A percentile compares a stretch with the other conserved stretches of the same genome.
Evolutionary conservation across 805 yeast species (phyloP).

Genomic region (Candida maesae): DNA sequence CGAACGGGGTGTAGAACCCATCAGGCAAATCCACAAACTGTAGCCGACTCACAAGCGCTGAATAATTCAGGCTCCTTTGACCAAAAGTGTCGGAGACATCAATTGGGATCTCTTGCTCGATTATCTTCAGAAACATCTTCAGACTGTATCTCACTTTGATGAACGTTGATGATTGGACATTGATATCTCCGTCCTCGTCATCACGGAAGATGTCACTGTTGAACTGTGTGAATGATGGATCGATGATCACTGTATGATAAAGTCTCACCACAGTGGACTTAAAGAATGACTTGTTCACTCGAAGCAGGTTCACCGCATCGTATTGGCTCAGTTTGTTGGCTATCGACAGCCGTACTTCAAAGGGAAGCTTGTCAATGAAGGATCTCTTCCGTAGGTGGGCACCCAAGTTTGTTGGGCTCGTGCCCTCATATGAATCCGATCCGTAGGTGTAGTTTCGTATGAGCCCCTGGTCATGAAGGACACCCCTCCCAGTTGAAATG

Average conservation of each 20-base stretch:
- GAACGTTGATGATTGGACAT: slow-evolving; percentile 21
- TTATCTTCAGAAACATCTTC: slow-evolving; percentile 31
- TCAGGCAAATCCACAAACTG: slow-evolving; percentile 39
- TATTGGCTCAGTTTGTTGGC: slow-evolving; percentile 36
- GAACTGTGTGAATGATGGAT: slow-evolving; percentile 37
- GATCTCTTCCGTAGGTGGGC: neutral
- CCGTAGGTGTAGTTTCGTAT: slow-evolving; percentile 1
- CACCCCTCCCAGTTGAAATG: slow-evolving; percentile 12
- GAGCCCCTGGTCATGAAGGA: neutral
- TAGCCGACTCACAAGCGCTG: slow-evolving; percentile 26
- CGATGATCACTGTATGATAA: slow-evolving; percentile 29
- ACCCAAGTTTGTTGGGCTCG: neutral
- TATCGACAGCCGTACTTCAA: slow-evolving; percentile 33
- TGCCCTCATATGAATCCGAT: neutral
- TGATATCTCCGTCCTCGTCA: slow-evolving; percentile 18
- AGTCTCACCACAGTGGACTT: slow-evolving; percentile 32
- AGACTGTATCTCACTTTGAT: slow-evolving; percentile 39
- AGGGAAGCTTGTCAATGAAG: slow-evolving; percentile 33
- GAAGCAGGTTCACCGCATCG: slow-evolving; percentile 34
- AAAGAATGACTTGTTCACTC: slow-evolving; percentile 31
- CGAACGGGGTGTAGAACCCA: slow-evolving; percentile 34
- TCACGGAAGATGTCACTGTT: slow-evolving; percentile 32
- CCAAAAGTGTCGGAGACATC: neutral
- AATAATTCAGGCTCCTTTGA: slow-evolving; percentile 4
- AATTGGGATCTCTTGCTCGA: slow-evolving; percentile 10